Evolutionary conservation across 2,329 filamentous ascomycete species (phyloP), one percentile per base, ranked within the genome.

Genomic region (Sarocladium kiliense): DNA sequence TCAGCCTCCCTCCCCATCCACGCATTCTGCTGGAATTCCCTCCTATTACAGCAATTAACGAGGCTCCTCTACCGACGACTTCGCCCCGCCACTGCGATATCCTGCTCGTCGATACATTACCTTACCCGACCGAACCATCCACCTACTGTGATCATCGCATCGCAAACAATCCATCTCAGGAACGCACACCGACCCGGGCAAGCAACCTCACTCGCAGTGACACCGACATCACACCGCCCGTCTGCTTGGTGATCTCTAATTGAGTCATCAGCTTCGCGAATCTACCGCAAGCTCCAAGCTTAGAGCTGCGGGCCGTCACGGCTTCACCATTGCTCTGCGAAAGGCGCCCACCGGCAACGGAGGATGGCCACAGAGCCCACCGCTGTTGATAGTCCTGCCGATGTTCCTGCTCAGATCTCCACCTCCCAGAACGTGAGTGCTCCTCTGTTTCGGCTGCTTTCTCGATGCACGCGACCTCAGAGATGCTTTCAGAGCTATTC

Each of bases 301-400:
- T n/a, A 18, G 34, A 41, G 50, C 50, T 39, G 50, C 34, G 60
- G 62, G 64, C 62, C 63, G 58, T 61, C 61, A 62, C 64, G 60
- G 61, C 61, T 65, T 59, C 56, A 54, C 54, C 59, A 58, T 61
- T 61, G 56, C 59, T 58, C 53, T 56, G 58, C 61, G 56, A 68
- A 65, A 63, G 65, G 68, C 66, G 66, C 64, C 67, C 66, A 65
- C 64, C 68, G 68, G 74, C 72, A 71, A 77, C 79, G 80, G 79
- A 84, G 81, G 79, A 84, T 84, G 81, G 81, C 80, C 77, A 79
- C 79, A 77, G 81, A 81, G 78, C 75, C 77, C 74, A 74, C 75
- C 68, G 25, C 50, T 53, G 72, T 75, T 69, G 71, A 77, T 66
- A 77, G 71, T 72, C 72, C 74, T 71, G 75, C 75, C 70, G 77